Conservation (phyloP, 345 rosid species). For the Luvunga scandens region DNA sequence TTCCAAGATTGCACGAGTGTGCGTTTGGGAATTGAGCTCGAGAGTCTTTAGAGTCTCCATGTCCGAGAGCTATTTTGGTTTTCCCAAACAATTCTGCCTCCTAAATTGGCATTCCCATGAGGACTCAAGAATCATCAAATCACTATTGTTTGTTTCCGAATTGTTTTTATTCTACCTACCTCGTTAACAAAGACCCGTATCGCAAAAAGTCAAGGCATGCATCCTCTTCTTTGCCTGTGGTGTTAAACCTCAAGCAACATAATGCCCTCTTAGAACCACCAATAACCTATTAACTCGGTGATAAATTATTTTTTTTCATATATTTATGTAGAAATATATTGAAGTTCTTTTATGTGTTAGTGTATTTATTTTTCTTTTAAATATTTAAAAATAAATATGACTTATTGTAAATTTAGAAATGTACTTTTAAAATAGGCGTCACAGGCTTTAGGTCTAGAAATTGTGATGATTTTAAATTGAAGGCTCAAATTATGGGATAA, state of each 20-base stretch:
- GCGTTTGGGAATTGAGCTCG: slow-evolving; percentile 16
- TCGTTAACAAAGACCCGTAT: background rate
- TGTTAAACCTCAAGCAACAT: background rate
- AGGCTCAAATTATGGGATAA: too few species aligned
- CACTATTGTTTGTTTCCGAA: background rate
- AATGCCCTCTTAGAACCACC: background rate
- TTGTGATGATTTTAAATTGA: too few species aligned
- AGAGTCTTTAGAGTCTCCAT: slow-evolving; percentile 12
- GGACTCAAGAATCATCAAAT: slow-evolving; percentile 5
- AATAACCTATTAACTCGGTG: too few species aligned
- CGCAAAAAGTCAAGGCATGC: background rate
- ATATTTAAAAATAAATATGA: too few species aligned
- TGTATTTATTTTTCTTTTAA: too few species aligned
- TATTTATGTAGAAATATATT: too few species aligned
- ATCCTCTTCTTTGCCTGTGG: background rate
- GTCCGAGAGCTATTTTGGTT: slow-evolving; percentile 9
- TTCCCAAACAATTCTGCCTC: slow-evolving; percentile 13
- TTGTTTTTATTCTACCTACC: slow-evolving; percentile 1
- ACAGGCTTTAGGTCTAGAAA: too few species aligned
- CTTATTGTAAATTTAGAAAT: too few species aligned
- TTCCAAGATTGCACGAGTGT: slow-evolving; percentile 38
- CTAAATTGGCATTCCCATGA: slow-evolving; percentile 1
- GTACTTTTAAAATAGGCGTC: too few species aligned
- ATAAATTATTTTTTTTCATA: too few species aligned
- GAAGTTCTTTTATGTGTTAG: too few species aligned